Percentiles rank a stretch among this genome's conserved stretches.
Conservation (phyloP, 768 basidiomycete species). For the Gautieria morchelliformis region DNA sequence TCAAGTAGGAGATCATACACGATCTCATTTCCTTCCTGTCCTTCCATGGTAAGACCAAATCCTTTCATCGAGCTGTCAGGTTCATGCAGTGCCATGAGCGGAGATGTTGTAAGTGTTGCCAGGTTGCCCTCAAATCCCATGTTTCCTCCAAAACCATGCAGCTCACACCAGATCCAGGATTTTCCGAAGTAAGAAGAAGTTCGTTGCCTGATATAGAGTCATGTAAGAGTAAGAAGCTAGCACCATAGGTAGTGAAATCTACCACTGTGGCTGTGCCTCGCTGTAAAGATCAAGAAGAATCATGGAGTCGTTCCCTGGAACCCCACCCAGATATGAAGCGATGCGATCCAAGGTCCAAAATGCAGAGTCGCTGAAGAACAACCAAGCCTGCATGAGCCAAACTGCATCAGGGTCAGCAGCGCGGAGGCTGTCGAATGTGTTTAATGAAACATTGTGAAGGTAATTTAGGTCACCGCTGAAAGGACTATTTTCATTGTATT, state of each 20-base stretch:
- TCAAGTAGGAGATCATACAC: constrained; percentile 32
- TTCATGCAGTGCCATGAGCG: constrained; percentile 22
- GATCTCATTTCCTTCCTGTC: constrained; percentile 35
- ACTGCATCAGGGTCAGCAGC: constrained; percentile 30
- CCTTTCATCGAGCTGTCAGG: constrained; percentile 28
- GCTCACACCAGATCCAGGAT: constrained; percentile 33
- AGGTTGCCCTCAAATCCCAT: constrained; percentile 31
- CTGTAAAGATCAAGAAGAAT: constrained; percentile 33
- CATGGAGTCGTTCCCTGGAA: constrained; percentile 27
- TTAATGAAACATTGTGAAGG: constrained; percentile 23
- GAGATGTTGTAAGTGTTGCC: constrained; percentile 23
- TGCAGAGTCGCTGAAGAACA: constrained; percentile 25
- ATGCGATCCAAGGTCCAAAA: constrained; percentile 34
- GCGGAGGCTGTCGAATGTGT: constrained; percentile 27
- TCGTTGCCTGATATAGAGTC: constrained; percentile 15
- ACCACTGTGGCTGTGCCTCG: constrained; percentile 33
- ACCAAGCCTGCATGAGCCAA: constrained; percentile 36
- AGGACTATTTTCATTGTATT: constrained; percentile 34
- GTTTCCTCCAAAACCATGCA: constrained; percentile 31
- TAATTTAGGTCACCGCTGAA: constrained; percentile 25
- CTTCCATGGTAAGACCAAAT: constrained; percentile 30
- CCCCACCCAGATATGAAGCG: constrained; percentile 30
- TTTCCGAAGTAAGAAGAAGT: constrained; percentile 30
- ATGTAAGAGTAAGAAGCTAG: background rate
- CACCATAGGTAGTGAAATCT: background rate